A percentile compares a stretch with the other conserved stretches of the same genome.
These are phyloP conservation scores for Botrytis medusae DNA, from an alignment of 2,329 filamentous ascomycete species.

Conservation along the genomic window DNA sequence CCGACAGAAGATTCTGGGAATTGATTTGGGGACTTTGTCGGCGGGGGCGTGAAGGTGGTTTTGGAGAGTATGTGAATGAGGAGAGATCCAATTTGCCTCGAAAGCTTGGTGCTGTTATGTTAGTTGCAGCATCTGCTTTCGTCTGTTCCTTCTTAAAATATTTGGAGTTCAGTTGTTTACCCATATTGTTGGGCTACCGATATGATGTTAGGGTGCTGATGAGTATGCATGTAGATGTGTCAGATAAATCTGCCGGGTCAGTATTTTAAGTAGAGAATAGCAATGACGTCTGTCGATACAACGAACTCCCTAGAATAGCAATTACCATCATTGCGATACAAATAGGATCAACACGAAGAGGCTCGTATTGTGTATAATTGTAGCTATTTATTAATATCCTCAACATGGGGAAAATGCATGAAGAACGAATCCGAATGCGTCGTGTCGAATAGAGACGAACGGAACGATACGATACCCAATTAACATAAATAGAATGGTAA, in stretches of 20 bases:
- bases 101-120: slow-evolving; percentile 30
- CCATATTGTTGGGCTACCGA: not conserved
- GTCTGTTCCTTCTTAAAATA: not conserved
- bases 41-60: not conserved
- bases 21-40: slow-evolving; percentile 17
- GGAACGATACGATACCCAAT: slow-evolving; percentile 19
- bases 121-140: not conserved
- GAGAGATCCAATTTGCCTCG: slow-evolving; percentile 33
- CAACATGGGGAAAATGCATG: not conserved
- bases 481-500: slow-evolving; percentile 3
- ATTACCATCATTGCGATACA: not conserved
- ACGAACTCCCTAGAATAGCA: not conserved
- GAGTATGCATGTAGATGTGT: not conserved
- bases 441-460: slow-evolving; percentile 11
- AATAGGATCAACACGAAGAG: not conserved
- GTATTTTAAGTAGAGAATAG: not conserved
- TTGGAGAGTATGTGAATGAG: slow-evolving; percentile 30
- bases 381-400: not conserved
- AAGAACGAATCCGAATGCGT: slow-evolving; percentile 10
- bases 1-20: not conserved
- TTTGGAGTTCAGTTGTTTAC: not conserved
- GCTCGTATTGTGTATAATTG: not conserved
- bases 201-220: not conserved
- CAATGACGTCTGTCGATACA: not conserved
- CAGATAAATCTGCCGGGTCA: slow-evolving; percentile 4